phyloP scores from a whole-genome alignment of 768 basidiomycete genomes.

The Austroboletus festivus region DNA sequence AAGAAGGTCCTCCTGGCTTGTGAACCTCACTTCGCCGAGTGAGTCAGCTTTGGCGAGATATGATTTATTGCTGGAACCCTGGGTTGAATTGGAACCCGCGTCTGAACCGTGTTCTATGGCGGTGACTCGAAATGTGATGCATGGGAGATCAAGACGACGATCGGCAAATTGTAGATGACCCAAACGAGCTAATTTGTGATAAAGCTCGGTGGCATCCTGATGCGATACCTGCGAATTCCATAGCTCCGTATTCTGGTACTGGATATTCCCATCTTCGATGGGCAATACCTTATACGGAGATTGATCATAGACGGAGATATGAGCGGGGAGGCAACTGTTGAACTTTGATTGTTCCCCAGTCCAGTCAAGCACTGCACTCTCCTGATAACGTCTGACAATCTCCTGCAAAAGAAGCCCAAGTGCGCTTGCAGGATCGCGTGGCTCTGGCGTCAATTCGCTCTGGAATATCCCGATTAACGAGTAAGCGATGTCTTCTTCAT shows the following conservation, averaged over 20 bases:
- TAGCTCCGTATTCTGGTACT: neutral
- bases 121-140: constrained; percentile 9
- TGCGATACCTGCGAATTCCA: neutral
- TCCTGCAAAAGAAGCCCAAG: constrained; percentile 8
- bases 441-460: neutral
- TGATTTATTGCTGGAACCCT: neutral
- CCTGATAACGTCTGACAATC: constrained; percentile 3
- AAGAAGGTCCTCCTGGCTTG: neutral
- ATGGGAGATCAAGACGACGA: constrained; percentile 9
- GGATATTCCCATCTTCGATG: neutral
- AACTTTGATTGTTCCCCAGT: constrained; percentile 8
- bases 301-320: constrained; percentile 3
- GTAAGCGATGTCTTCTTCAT: neutral
- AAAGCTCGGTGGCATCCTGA: neutral
- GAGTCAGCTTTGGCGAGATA: neutral
- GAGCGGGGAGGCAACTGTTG: constrained; percentile 12
- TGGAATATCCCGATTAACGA: neutral
- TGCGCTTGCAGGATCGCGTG: neutral
- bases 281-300: neutral
- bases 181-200: neutral
- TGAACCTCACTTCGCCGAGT: neutral
- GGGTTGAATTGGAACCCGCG: neutral
- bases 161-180: constrained; percentile 1
- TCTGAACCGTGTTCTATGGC: neutral
- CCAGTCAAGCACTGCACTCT: constrained; percentile 12